phyloP scores from a whole-genome alignment of 2,329 filamentous ascomycete genomes.

The Exophiala lecanii-corni region DNA sequence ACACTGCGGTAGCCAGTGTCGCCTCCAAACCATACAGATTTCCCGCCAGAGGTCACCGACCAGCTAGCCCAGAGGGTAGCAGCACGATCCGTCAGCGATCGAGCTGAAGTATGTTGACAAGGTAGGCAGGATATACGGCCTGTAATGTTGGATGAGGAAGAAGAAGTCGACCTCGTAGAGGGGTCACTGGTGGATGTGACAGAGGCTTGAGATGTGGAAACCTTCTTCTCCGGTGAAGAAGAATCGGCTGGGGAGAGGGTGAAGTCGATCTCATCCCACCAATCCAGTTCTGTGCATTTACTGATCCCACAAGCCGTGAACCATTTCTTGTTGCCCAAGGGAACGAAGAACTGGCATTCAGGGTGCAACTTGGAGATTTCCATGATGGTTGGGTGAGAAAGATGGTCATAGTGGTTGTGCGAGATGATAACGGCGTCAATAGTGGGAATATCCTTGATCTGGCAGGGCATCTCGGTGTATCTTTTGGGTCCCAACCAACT shows the following conservation, averaged over 20 bases:
- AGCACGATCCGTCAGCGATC: conserved; percentile 64
- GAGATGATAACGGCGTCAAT: conserved; percentile 64
- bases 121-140: conserved; percentile 75
- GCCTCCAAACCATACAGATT: conserved; percentile 25
- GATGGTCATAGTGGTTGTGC: conserved; percentile 90
- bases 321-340: conserved; percentile 77
- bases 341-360: conserved; percentile 80
- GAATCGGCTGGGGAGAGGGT: conserved; percentile 46
- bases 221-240: conserved; percentile 27
- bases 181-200: conserved; percentile 30
- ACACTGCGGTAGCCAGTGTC: conserved; percentile 89
- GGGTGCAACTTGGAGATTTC: conserved; percentile 68
- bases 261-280: conserved; percentile 86
- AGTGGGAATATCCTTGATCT: conserved; percentile 68
- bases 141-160: conserved; percentile 48
- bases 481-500: conserved; percentile 65
- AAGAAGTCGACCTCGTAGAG: conserved; percentile 1
- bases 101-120: conserved; percentile 74
- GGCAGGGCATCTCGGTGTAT: conserved; percentile 72
- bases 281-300: conserved; percentile 85
- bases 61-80: conserved; percentile 85
- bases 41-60: conserved; percentile 63
- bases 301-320: conserved; percentile 66
- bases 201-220: conserved; percentile 6
- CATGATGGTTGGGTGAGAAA: conserved; percentile 70